Evolutionary conservation across 2,329 filamentous ascomycete genomes (phyloP).

Genomic region (Neofusicoccum ribis): DNA sequence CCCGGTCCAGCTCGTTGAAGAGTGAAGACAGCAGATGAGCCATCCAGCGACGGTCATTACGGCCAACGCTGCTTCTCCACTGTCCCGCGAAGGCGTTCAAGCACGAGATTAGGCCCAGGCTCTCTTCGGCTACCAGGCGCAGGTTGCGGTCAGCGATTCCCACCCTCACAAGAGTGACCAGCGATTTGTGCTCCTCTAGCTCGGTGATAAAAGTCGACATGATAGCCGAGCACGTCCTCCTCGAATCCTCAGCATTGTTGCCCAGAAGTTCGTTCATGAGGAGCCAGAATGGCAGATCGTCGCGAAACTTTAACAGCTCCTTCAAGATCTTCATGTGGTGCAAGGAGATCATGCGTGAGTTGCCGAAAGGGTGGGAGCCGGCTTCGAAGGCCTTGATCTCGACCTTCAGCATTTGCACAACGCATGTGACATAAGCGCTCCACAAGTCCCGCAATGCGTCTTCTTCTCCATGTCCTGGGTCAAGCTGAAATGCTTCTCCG

Average conservation of each 20-base stretch:
- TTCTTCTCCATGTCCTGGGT: not conserved
- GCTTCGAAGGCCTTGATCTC: not conserved
- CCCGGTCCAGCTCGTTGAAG: constrained; percentile 6
- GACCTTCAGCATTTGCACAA: constrained; percentile 6
- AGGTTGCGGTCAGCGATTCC: constrained; percentile 4
- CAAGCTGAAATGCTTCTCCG: constrained; percentile 24
- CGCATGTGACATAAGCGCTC: constrained; percentile 1
- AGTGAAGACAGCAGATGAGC: not conserved
- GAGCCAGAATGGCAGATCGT: constrained; percentile 12
- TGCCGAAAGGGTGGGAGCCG: not conserved
- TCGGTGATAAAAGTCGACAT: not conserved
- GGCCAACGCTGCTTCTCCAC: not conserved
- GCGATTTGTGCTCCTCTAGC: not conserved
- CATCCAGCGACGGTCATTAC: constrained; percentile 7
- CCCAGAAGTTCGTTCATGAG: constrained; percentile 8
- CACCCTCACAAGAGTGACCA: constrained; percentile 4
- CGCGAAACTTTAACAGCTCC: not conserved
- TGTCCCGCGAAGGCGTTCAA: not conserved
- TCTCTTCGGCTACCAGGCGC: not conserved
- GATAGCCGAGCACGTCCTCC: not conserved
- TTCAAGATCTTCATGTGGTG: constrained; percentile 11
- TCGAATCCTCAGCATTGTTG: not conserved
- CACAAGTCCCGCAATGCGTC: constrained; percentile 12
- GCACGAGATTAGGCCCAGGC: not conserved
- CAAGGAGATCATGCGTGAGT: not conserved